These are phyloP conservation scores for Ganoderma leucocontextum DNA, from an alignment of 1,284 basidiomycete genomes.

Conservation along the genomic window DNA sequence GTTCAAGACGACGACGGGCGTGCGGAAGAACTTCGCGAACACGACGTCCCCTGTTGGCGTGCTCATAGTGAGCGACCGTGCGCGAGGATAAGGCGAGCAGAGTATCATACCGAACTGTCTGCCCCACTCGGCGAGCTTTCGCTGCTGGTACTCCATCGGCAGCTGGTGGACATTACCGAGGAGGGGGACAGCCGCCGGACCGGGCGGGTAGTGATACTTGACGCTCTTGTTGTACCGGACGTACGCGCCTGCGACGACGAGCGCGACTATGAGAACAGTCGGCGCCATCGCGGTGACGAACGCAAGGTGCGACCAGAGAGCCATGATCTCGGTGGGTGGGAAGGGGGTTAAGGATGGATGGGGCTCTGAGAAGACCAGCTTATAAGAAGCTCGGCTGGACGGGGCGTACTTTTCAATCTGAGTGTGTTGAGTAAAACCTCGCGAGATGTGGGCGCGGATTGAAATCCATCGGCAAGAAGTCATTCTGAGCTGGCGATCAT, in stretches of 20 bases:
- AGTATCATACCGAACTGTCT: slow-evolving; percentile 29
- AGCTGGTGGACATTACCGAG: slow-evolving; percentile 37
- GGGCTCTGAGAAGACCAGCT: slow-evolving; percentile 4
- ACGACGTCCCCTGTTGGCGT: slow-evolving; percentile 45
- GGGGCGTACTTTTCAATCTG: slow-evolving; percentile 16
- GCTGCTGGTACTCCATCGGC: slow-evolving; percentile 32
- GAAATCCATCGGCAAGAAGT: not conserved
- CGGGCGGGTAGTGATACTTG: slow-evolving; percentile 32
- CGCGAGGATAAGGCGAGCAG: not conserved
- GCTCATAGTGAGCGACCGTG: not conserved
- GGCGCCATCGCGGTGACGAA: slow-evolving; percentile 15
- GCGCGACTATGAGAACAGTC: slow-evolving; percentile 11
- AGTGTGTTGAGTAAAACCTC: slow-evolving; percentile 3
- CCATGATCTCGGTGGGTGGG: slow-evolving; percentile 14
- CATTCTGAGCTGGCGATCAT: slow-evolving; percentile 18
- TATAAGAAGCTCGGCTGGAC: slow-evolving; percentile 17
- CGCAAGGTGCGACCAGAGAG: slow-evolving; percentile 18
- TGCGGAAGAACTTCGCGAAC: slow-evolving; percentile 45
- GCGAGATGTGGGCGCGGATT: slow-evolving; percentile 1
- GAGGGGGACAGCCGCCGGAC: slow-evolving; percentile 32
- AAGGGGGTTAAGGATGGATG: slow-evolving; percentile 6
- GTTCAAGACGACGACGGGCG: slow-evolving; percentile 48
- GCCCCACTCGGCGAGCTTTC: slow-evolving; percentile 35
- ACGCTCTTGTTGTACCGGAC: slow-evolving; percentile 12
- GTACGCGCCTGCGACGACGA: slow-evolving; percentile 21